phyloP scores from a whole-genome alignment of 768 basidiomycete genomes.

The Auricularia sp. region DNA sequence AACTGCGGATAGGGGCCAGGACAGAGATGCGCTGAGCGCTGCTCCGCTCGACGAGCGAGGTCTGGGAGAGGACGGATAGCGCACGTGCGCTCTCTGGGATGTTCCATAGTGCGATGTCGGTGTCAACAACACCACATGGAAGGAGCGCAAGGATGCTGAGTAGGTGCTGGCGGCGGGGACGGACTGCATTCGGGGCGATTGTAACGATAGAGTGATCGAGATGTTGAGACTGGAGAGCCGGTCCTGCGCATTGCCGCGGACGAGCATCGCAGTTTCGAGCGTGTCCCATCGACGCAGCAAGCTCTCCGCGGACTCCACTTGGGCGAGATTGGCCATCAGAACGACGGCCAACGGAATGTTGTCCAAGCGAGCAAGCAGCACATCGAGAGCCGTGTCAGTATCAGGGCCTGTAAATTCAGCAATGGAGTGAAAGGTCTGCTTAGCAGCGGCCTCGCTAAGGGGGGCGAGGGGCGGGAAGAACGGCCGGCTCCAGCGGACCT shows the following conservation, averaged over 20 bases:
- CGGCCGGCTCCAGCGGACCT: constrained; percentile 14
- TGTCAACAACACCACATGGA: constrained; percentile 16
- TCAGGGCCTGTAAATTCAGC: constrained; percentile 16
- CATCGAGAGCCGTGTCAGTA: constrained; percentile 8
- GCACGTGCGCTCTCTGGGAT: constrained; percentile 5
- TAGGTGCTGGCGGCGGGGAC: constrained; percentile 15
- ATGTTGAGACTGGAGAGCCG: constrained; percentile 13
- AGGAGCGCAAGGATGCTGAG: constrained; percentile 18
- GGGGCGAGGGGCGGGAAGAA: constrained; percentile 13
- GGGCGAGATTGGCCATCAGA: constrained; percentile 22
- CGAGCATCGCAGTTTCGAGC: constrained; percentile 4
- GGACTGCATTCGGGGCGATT: constrained; percentile 12
- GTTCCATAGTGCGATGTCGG: constrained; percentile 9
- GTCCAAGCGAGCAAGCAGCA: constrained; percentile 13
- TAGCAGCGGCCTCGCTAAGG: constrained; percentile 12
- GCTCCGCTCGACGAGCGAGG: constrained; percentile 12
- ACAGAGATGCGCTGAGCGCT: constrained; percentile 1
- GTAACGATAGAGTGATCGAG: constrained; percentile 17
- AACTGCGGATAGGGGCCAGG: background rate
- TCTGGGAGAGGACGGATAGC: constrained; percentile 12
- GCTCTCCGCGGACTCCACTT: constrained; percentile 3
- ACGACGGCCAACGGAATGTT: constrained; percentile 20
- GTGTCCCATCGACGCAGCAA: constrained; percentile 6
- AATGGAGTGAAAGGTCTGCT: constrained; percentile 13
- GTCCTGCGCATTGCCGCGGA: background rate